Conservation (phyloP, 1,284 basidiomycete species). For the Austroboletus niveus region DNA sequence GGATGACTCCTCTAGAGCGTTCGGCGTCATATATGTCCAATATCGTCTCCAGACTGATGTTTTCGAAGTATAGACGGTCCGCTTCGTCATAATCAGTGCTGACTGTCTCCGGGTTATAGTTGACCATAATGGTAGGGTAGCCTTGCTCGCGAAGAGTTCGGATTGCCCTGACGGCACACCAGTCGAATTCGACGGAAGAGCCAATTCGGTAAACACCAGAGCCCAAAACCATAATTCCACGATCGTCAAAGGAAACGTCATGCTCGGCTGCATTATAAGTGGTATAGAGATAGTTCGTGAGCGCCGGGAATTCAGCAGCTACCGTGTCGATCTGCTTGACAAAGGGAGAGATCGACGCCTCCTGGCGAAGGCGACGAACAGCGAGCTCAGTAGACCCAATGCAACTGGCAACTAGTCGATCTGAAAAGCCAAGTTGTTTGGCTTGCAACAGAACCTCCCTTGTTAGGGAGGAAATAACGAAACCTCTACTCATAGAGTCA, state of each 20-base stretch:
- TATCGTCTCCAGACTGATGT: constrained; percentile 95
- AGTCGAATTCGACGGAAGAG: constrained; percentile 99
- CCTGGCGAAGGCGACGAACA: constrained; percentile 83
- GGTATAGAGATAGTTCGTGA: constrained; percentile 98
- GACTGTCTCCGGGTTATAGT: constrained; percentile 99
- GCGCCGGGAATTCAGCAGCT: constrained; percentile 97
- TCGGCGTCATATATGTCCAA: constrained; percentile 97
- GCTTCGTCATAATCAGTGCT: constrained; percentile 99
- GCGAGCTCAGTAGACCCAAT: constrained; percentile 88
- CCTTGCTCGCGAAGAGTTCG: constrained; percentile 92
- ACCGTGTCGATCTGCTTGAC: constrained; percentile 99
- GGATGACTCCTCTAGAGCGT: constrained; percentile 85
- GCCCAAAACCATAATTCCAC: constrained; percentile 95
- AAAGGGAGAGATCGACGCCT: constrained; percentile 82
- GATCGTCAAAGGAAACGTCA: constrained; percentile 86
- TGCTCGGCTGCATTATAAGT: constrained; percentile 96
- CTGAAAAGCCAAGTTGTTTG: constrained; percentile 96
- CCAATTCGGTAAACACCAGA: constrained; percentile 99
- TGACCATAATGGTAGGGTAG: constrained; percentile 98
- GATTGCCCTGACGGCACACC: constrained; percentile 98
- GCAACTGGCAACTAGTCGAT: constrained; percentile 82
- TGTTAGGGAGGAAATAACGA: constrained; percentile 69
- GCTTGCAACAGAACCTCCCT: constrained; percentile 73
- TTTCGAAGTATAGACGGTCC: constrained; percentile 97
- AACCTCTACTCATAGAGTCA: constrained; percentile 46